Conservation (phyloP, 1,284 basidiomycete species). For the Fomitiporia mediterranea region DNA sequence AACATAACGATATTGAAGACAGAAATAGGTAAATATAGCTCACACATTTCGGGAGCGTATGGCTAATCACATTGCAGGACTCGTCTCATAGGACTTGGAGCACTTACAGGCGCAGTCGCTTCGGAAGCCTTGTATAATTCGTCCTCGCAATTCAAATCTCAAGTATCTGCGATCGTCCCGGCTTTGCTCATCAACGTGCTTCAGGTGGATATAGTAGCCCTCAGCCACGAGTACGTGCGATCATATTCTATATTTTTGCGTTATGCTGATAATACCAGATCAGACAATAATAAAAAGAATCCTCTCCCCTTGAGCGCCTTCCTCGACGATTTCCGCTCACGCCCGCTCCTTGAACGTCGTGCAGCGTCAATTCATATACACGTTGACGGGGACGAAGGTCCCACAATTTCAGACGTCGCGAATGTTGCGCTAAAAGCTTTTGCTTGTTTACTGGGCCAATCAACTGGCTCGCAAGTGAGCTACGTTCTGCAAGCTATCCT, state of each 20-base stretch:
- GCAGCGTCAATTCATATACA: constrained; percentile 87
- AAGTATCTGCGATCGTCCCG: constrained; percentile 69
- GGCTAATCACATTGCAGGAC: constrained; percentile 47
- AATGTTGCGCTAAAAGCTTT: constrained; percentile 71
- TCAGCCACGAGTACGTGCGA: constrained; percentile 65
- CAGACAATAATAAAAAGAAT: constrained; percentile 57
- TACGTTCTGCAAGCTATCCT: constrained; percentile 69
- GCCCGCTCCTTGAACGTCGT: constrained; percentile 71
- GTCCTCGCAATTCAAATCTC: constrained; percentile 67
- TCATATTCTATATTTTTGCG: constrained; percentile 1
- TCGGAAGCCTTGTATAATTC: constrained; percentile 85
- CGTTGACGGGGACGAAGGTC: constrained; percentile 83
- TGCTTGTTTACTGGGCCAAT: constrained; percentile 70
- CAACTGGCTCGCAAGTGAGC: constrained; percentile 73
- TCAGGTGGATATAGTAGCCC: constrained; percentile 52
- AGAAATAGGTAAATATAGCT: constrained; percentile 51
- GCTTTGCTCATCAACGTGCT: constrained; percentile 72
- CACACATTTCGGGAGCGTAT: constrained; percentile 15
- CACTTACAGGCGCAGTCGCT: constrained; percentile 74
- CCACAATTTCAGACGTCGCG: constrained; percentile 69
- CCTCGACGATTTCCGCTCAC: constrained; percentile 73
- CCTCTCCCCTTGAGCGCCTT: constrained; percentile 60
- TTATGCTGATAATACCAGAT: constrained; percentile 35
- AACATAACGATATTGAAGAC: constrained; percentile 54
- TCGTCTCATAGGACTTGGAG: constrained; percentile 81